Base-by-base conservation (phyloP, 768 basidiomycete genomes). In the Pleurotus tuoliensis region DNA sequence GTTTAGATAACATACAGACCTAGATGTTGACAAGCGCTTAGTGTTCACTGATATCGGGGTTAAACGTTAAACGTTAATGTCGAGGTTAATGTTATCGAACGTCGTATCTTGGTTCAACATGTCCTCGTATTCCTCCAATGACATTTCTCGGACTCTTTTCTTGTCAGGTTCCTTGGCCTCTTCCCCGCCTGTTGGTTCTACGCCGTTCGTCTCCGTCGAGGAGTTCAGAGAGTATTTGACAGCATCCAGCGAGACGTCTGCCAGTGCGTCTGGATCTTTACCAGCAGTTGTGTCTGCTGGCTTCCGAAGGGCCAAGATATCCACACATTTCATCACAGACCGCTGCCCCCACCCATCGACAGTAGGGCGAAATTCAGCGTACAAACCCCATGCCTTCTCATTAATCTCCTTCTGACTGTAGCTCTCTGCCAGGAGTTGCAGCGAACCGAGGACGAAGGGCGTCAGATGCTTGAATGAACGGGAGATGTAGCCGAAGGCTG, bases 401-500 rank as follows among this genome's bases (percentile, higher is more conserved):
- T 87, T 88, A 16, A 92, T 74, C 50, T 88, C 84, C 45, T 77
- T 66, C 0, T 80, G 74, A 6, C 74, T 59, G 61, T 82, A 90
- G 59, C 81, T 87, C 30, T 76, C 71, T 3, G 84, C 87, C 37
- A 92, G 74, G 27, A 92, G 74, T 54, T 80, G 82, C 62, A 94
- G 69, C 4, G 90, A 86, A 4, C 95, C 95, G 12, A 95, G 71
- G 22, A 95, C 74, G 59, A 86, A 75, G 2, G 92, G 85, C 13
- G 86, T 81, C 1, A 89, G 90, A 69, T 95, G 92, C 41, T 85
- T 81, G 64, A 97, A 83, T 2, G 91, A 78, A 18, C 84, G 82
- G 9, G 85, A 83, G 56, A 98, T 87, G 67, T 98, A 98, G 0
- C 83, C 81, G 65, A 88, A 95, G 2, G 94, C 90, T n/a, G 77